Conservation (phyloP, 2,329 filamentous ascomycete species). For the Tolypocladium inflatum region DNA sequence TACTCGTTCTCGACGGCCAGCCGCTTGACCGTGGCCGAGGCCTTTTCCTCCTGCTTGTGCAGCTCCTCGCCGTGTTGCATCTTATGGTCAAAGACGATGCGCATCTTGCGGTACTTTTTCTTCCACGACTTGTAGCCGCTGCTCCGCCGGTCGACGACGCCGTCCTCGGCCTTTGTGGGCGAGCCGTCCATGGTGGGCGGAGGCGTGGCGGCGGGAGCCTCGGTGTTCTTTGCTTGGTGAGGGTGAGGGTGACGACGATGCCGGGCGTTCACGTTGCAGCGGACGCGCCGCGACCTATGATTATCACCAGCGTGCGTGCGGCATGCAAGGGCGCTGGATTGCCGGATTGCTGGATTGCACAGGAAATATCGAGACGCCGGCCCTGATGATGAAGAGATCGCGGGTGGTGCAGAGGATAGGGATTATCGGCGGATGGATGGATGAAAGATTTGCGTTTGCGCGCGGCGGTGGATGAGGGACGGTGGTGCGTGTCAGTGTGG, state of each 20-base stretch:
- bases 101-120: constrained; percentile 95
- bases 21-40: constrained; percentile 69
- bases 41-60: constrained; percentile 73
- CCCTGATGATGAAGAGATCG: neutral
- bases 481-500: neutral
- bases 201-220: neutral
- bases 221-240: neutral
- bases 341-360: neutral
- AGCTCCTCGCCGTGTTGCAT: constrained; percentile 75
- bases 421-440: neutral
- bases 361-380: neutral
- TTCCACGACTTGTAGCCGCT: constrained; percentile 61
- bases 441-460: neutral
- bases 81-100: constrained; percentile 64
- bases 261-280: neutral
- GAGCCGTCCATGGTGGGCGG: constrained; percentile 19
- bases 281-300: neutral
- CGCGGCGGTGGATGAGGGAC: neutral
- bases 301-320: neutral
- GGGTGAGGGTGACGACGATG: neutral
- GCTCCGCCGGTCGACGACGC: constrained; percentile 28
- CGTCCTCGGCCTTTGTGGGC: constrained; percentile 32
- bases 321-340: neutral
- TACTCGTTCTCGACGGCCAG: constrained; percentile 91
- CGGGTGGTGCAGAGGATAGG: neutral